Conservation (phyloP, 2,329 filamentous ascomycete species). For the Pseudogymnoascus pannorum region DNA sequence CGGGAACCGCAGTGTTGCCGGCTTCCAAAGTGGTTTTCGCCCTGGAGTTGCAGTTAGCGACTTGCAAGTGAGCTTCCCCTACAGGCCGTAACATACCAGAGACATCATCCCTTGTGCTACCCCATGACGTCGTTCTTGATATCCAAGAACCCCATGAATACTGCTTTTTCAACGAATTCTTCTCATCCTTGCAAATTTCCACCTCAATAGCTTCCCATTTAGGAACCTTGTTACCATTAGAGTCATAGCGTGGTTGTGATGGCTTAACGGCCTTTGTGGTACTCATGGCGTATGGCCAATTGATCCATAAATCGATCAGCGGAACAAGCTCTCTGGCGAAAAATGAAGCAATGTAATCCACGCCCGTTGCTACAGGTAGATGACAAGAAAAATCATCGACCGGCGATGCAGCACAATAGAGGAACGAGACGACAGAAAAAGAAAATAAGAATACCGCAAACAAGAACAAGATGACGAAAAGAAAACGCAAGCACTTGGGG, state of each 20-base stretch:
- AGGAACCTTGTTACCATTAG: conserved; percentile 2
- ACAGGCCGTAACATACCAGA: neutral
- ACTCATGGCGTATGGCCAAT: neutral
- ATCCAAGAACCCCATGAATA: neutral
- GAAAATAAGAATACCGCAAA: neutral
- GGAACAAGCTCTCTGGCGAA: neutral
- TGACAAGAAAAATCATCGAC: neutral
- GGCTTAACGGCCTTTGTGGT: neutral
- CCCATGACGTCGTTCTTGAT: conserved; percentile 5
- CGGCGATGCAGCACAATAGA: neutral
- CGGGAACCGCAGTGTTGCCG: conserved; percentile 29
- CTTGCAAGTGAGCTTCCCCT: neutral
- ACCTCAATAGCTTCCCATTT: neutral
- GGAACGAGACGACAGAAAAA: neutral
- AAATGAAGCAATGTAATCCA: neutral
- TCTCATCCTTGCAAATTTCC: conserved; percentile 2
- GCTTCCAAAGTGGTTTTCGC: conserved; percentile 29
- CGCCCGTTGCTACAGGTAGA: neutral
- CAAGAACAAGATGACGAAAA: neutral
- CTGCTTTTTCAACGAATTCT: neutral
- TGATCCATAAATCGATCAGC: neutral
- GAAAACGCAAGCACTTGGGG: neutral
- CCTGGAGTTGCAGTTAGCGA: neutral
- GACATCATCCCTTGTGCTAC: neutral
- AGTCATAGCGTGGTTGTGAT: neutral